phyloP scores from a whole-genome alignment of 306 rosid species.

The Ormosia emarginata region DNA sequence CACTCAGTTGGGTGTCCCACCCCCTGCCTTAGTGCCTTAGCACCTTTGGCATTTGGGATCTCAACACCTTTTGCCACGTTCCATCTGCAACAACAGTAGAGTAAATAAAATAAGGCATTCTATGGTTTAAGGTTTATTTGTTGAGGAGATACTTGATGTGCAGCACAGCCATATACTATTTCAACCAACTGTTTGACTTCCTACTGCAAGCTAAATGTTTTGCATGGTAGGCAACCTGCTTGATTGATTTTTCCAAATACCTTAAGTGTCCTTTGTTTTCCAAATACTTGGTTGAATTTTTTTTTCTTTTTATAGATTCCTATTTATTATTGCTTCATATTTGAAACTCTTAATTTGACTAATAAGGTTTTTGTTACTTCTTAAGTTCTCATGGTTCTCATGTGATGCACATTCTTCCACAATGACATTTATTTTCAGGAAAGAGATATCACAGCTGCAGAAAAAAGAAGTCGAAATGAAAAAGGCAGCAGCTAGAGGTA shows the following conservation, averaged over 20 bases:
- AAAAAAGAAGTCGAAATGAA: slow-evolving; percentile 78
- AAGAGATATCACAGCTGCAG: slow-evolving; percentile 74
- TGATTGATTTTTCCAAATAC: background rate
- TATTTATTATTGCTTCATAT: background rate
- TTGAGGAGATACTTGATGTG: background rate
- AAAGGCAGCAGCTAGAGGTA: slow-evolving; percentile 84
- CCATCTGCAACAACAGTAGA: background rate
- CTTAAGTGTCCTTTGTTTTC: background rate
- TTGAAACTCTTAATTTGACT: background rate
- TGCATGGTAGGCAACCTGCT: background rate
- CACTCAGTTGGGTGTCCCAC: background rate
- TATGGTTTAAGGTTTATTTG: background rate
- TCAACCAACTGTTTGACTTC: background rate
- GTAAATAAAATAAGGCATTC: background rate
- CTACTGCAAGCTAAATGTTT: background rate
- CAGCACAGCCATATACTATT: background rate
- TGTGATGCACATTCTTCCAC: background rate
- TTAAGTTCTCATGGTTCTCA: background rate
- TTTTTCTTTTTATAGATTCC: background rate
- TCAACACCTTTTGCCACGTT: background rate
- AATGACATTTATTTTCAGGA: slow-evolving; percentile 49
- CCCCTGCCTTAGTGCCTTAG: background rate
- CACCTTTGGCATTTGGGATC: background rate
- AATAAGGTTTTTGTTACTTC: background rate
- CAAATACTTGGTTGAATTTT: background rate